Evolutionary conservation across 2,329 filamentous ascomycete genomes (phyloP).

Genomic region (Penicillium decumbens): DNA sequence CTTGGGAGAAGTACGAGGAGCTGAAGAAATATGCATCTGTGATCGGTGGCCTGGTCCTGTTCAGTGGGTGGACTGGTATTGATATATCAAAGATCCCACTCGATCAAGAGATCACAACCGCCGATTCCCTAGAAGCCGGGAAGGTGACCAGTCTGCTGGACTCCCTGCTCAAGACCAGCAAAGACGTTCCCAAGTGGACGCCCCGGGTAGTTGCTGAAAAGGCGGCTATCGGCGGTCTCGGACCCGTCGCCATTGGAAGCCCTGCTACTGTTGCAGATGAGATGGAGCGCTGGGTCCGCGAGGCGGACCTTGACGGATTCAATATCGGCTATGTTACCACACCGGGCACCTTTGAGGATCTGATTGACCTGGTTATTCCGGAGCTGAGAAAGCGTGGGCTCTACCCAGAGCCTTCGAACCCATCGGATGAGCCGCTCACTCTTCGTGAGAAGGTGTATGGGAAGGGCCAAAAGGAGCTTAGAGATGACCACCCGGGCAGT

Average conservation of each 20-base stretch:
- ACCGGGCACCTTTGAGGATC: conserved; percentile 51
- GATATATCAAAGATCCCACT: conserved; percentile 55
- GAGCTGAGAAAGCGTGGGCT: conserved; percentile 44
- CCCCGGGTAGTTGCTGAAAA: conserved; percentile 45
- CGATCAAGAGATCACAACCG: conserved; percentile 53
- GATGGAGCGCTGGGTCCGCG: conserved; percentile 46
- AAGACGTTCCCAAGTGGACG: conserved; percentile 47
- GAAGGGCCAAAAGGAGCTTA: conserved; percentile 52
- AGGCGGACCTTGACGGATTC: conserved; percentile 43
- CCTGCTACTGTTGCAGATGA: conserved; percentile 46
- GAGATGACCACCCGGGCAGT: conserved; percentile 57
- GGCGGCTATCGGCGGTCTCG: conserved; percentile 48
- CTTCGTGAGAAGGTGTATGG: conserved; percentile 61
- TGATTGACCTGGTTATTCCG: conserved; percentile 48
- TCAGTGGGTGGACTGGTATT: conserved; percentile 58
- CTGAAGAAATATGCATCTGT: conserved; percentile 51
- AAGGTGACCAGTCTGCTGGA: conserved; percentile 50
- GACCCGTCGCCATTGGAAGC: conserved; percentile 47
- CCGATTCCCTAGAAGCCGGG: conserved; percentile 52
- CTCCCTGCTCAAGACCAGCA: conserved; percentile 48
- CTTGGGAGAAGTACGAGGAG: conserved; percentile 50
- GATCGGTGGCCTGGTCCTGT: conserved; percentile 53
- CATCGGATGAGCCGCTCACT: conserved; percentile 36
- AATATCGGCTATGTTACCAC: conserved; percentile 48
- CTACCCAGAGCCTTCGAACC: conserved; percentile 36